Conservation (phyloP, 352 stramenopile species). For the Albugo candida region DNA sequence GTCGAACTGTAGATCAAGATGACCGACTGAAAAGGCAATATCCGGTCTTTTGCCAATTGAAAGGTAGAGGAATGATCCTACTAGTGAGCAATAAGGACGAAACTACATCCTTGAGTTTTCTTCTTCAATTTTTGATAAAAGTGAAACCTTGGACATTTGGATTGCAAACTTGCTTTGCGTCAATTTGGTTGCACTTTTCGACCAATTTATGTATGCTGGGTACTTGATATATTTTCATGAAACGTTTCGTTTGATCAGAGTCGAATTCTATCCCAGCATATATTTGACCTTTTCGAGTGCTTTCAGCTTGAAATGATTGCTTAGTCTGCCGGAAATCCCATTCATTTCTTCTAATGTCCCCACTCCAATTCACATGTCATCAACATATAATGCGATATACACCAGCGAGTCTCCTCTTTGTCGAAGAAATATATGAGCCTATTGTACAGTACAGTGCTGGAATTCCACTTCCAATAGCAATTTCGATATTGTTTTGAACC, state of each 20-base stretch:
- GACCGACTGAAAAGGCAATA: neutral
- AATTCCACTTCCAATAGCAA: too few relatives aligned
- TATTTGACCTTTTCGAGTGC: too few relatives aligned
- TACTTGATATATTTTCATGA: too few relatives aligned
- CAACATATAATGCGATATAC: conserved; percentile 3
- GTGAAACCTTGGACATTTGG: too few relatives aligned
- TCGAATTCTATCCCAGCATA: too few relatives aligned
- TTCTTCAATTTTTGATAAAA: too few relatives aligned
- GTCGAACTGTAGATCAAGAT: neutral
- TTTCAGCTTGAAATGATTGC: too few relatives aligned
- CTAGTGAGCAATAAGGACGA: neutral
- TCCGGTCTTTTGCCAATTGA: neutral
- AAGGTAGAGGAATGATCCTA: neutral
- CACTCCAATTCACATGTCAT: conserved; percentile 7
- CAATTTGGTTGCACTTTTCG: neutral
- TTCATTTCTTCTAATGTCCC: neutral
- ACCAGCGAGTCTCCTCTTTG: neutral
- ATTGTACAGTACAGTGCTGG: neutral
- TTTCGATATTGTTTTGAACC: conserved; percentile 1
- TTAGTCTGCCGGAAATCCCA: neutral
- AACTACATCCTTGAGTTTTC: neutral
- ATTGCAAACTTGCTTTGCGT: too few relatives aligned
- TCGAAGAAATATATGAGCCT: conserved; percentile 8
- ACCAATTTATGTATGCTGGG: too few relatives aligned
- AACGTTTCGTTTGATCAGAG: too few relatives aligned